Base-by-base conservation (phyloP, 192 early-diverging fungal genomes). In the Rhizophagus clarus region DNA sequence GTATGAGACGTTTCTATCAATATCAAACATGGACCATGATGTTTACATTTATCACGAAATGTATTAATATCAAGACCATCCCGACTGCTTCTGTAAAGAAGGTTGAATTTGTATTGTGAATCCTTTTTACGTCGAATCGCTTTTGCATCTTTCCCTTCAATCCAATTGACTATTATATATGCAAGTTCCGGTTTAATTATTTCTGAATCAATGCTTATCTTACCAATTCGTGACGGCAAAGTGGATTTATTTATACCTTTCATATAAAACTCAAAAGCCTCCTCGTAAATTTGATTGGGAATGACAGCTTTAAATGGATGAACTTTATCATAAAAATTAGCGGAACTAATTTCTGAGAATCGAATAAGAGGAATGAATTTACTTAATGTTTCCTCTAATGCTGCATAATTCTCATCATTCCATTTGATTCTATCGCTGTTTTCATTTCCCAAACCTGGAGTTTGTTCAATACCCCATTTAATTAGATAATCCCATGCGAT, bases 121-220 rank as follows among this genome's bases (percentile, higher is more conserved):
- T 40, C 37, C 15, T 9, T 76, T 20, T 14, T 10, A 31, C 29
- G 12, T 14, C 31, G 12, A 22, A 20, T 15, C 7, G 14, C 15
- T 34, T 76, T 61, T 3, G 20, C 74, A n/a, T 61, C 60, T 24
- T 22, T 61, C 20, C 49, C 29, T 3, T 56, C 37, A 22, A 76
- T 76, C 32, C 74, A 76, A 76, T 62, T 61, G 37, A 60, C 74
- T 28, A 61, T 14, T 26, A 61, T n/a, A 45, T n/a, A 24, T 22
- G 74, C 60, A 61, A 32, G 49, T 20, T 37, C 61, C 15, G 74
- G 51, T 61, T 56, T 40, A 26, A 61, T 76, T 15, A 76, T 40
- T 40, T 40, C 8, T 40, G 37, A 76, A 26, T 61, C 60, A 29
- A 61, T 56, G 14, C 15, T 7, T 7, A 40, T 40, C 37, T 0